These are phyloP conservation scores for Clarkia xantiana DNA, from an alignment of 345 rosid genomes.

Conservation along the genomic window DNA sequence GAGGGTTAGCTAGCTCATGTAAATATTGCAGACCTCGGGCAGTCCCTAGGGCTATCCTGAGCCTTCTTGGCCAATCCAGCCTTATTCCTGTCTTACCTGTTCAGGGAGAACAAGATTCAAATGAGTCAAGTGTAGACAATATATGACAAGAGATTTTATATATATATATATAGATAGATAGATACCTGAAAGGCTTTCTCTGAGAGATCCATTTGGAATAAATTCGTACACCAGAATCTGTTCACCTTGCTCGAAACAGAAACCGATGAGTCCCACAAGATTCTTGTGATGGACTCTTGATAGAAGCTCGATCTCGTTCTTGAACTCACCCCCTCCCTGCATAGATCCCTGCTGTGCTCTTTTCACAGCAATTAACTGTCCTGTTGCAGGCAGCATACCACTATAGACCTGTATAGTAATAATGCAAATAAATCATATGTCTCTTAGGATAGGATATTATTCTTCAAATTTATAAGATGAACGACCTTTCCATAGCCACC, in stretches of 20 bases:
- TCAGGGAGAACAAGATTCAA: not conserved
- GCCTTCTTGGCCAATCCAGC: conserved; percentile 72
- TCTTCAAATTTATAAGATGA: not conserved
- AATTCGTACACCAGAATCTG: conserved; percentile 68
- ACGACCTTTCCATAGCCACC: conserved; percentile 90
- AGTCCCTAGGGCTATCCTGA: conserved; percentile 61
- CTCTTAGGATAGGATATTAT: too few species aligned
- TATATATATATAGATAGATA: not conserved
- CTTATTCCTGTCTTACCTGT: conserved; percentile 72
- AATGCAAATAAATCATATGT: not conserved
- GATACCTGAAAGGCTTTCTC: conserved; percentile 59
- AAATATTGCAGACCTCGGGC: conserved; percentile 78
- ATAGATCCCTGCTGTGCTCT: conserved; percentile 70
- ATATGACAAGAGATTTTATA: not conserved
- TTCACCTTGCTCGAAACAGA: conserved; percentile 59
- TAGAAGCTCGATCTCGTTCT: conserved; percentile 79
- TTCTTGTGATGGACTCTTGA: conserved; percentile 84
- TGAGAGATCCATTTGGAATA: conserved; percentile 49
- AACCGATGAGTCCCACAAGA: conserved; percentile 56
- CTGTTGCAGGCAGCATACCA: conserved; percentile 41
- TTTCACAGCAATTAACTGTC: conserved; percentile 55
- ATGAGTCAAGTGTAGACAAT: not conserved
- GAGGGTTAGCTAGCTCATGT: conserved; percentile 92
- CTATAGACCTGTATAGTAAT: conserved; percentile 45
- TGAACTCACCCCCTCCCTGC: conserved; percentile 77